phyloP scores from a whole-genome alignment of 2,329 filamentous ascomycete species.

The Fusarium fujikuroi region DNA sequence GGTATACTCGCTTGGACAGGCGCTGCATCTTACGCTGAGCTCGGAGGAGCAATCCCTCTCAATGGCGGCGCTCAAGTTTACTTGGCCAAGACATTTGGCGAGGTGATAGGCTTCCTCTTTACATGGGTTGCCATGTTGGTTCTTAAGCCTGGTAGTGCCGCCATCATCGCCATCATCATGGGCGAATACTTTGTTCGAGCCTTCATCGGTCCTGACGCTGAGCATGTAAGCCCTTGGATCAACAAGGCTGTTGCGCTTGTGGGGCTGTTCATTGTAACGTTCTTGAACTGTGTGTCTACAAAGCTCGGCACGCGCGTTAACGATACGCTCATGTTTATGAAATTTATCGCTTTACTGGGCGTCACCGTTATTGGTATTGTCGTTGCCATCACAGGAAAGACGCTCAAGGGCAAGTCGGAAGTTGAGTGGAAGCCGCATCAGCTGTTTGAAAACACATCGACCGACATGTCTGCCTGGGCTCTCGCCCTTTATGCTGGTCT shows the following conservation, averaged over 20 bases:
- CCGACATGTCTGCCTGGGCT: slow-evolving; percentile 86
- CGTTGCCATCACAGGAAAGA: slow-evolving; percentile 86
- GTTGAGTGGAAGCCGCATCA: slow-evolving; percentile 85
- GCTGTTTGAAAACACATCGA: slow-evolving; percentile 90
- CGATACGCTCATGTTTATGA: slow-evolving; percentile 95
- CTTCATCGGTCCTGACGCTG: slow-evolving; percentile 85
- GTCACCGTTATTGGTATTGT: slow-evolving; percentile 90
- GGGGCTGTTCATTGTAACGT: slow-evolving; percentile 79
- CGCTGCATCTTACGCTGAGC: slow-evolving; percentile 92
- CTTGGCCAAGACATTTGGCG: slow-evolving; percentile 94
- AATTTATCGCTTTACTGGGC: slow-evolving; percentile 88
- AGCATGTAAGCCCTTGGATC: slow-evolving; percentile 84
- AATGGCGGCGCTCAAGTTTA: slow-evolving; percentile 97
- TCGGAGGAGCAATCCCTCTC: slow-evolving; percentile 93
- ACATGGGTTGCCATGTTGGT: slow-evolving; percentile 96
- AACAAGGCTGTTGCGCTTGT: slow-evolving; percentile 87
- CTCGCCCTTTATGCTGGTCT: slow-evolving; percentile 94
- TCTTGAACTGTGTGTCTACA: slow-evolving; percentile 91
- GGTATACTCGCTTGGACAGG: slow-evolving; percentile 97
- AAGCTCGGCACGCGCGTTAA: slow-evolving; percentile 87
- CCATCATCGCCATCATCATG: slow-evolving; percentile 97
- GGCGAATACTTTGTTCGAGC: slow-evolving; percentile 96
- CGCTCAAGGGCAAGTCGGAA: slow-evolving; percentile 78
- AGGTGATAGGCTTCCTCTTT: slow-evolving; percentile 91
- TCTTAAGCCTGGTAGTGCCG: slow-evolving; percentile 90